Base-by-base conservation (phyloP, 306 rosid species). In the Quercus dentata region DNA sequence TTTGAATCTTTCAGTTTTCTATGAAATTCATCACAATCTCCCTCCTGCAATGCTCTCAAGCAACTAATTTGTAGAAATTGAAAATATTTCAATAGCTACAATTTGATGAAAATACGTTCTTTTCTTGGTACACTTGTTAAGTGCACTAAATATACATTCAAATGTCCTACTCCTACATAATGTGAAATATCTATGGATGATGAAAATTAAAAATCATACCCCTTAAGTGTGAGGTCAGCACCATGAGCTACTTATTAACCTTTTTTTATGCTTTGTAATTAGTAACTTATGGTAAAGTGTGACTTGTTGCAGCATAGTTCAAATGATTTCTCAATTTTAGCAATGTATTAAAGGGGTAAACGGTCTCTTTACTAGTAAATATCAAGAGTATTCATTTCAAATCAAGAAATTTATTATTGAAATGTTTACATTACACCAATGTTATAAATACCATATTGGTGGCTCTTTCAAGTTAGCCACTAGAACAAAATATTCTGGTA, bases 11-110 rank as follows among this genome's bases (percentile, higher is more conserved):
- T 85, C 67, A 94, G 78, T 83, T 85, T 88, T 76, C 69, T 74
- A 21, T 68, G 58, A 84, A 94, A 94, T 58, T 88, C 97, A 73
- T 75, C 59, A 49, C 68, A 79, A 85, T 87, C 97, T 55, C 98
- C 98, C 74, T 91, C 97, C 81, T 88, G 85, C 81, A 94, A 85
- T 31, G 98, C 94, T 89, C 92, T 84, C 88, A 94, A 88, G 89
- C 97, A 94, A 84, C 97, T 94, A 80, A 57, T 41, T 41, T 62
- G 18, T 69, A 55, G 12, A 79, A 74, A 33, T 4, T 57, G 41
- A 71, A 33, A 21, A 51, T 44, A 31, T 65, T 28, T 11, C 12
- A 65, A 31, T 12, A 6, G 49, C 49, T 30, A 27, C 21, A 31
- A 64, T 18, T 64, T 2, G 1, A 31, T 17, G 23, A 20, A 31